Conservation (phyloP, 768 basidiomycete genomes). For the Sistotremastrum suecicum region DNA sequence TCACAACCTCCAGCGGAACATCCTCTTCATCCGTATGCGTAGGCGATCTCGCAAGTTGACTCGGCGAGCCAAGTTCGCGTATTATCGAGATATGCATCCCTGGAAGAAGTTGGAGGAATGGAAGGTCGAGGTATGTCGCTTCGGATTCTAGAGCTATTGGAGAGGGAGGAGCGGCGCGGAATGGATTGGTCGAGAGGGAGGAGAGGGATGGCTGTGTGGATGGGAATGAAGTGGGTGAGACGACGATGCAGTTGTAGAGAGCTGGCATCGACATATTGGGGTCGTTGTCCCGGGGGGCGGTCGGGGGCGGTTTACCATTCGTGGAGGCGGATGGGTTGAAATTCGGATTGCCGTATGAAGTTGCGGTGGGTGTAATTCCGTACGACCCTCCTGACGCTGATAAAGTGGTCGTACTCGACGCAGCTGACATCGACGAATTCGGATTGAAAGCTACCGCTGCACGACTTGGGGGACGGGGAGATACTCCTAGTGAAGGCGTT, state of each 20-base stretch:
- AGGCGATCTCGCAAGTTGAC: slow-evolving; percentile 29
- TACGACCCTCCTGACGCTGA: too few species aligned
- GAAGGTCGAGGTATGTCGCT: slow-evolving; percentile 56
- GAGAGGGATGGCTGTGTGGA: slow-evolving; percentile 14
- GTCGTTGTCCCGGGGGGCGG: slow-evolving; percentile 12
- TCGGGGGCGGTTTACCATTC: slow-evolving; percentile 11
- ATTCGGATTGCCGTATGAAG: too few species aligned
- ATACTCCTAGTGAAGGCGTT: too few species aligned
- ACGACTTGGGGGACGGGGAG: too few species aligned
- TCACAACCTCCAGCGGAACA: slow-evolving; percentile 50
- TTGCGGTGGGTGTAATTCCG: too few species aligned
- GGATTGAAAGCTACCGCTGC: too few species aligned
- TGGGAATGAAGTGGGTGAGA: slow-evolving; percentile 6
- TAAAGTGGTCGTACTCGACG: too few species aligned
- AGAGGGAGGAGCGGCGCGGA: slow-evolving; percentile 56
- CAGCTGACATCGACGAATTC: too few species aligned
- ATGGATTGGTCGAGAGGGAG: slow-evolving; percentile 42
- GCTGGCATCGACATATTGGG: slow-evolving; percentile 7
- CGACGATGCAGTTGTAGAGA: slow-evolving; percentile 13
- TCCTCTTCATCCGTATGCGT: slow-evolving; percentile 17
- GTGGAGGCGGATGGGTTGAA: not conserved
- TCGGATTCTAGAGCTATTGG: slow-evolving; percentile 34
- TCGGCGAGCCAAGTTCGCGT: slow-evolving; percentile 68
- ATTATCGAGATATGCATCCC: slow-evolving; percentile 55
- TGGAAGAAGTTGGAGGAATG: slow-evolving; percentile 58